Evolutionary conservation across 2,329 filamentous ascomycete genomes (phyloP), one percentile per base, ranked within the genome.

Genomic region (Metarhizium robertsii): DNA sequence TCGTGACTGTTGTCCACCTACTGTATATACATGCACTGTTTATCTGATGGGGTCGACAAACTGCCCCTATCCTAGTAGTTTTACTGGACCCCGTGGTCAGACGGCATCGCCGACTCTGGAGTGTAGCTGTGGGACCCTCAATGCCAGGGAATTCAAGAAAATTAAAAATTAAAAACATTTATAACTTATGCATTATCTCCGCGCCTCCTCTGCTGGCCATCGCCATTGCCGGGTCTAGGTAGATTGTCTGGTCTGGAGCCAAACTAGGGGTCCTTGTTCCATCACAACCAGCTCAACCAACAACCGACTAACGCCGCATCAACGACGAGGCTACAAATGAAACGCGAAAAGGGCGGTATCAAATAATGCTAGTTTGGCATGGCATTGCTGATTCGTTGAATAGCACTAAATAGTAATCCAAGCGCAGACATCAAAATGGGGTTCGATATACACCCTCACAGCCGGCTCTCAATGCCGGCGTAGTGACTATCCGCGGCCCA

Each of bases 401-500:
- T 34, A 34, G 7, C 32, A 11, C 32, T 34, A 34, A 10, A 11
- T 11, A 34, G 32, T 34, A 34, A 34, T 34, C 32, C 10, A 34
- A 34, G 10, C 10, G 32, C 32, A 5, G 25, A 25, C 4, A 25
- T 46, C 14, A 18, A 18, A 43, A 10, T 11, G 2, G 42, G 42
- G 3, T 45, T 29, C 20, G 11, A 48, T 48, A 16, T 48, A 48
- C 45, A 30, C 45, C 20, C 45, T 76, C 78, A 96, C 71, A 96
- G 74, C 62, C 88, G 83, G 70, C 88, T 92, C 73, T 96, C 90
- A 57, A 94, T 77, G 49, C 83, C 80, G 57, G 84, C 79, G 70
- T 84, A 78, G 56, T 73, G 81, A 63, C 84, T 80, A 65, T 90
- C 84, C 57, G 86, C 85, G 20, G 90, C 88, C 88, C 91, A 95